Percentiles rank a stretch among this genome's conserved stretches.
Evolutionary conservation across 306 rosid species (phyloP).

Genomic region (Bauhinia variegata): DNA sequence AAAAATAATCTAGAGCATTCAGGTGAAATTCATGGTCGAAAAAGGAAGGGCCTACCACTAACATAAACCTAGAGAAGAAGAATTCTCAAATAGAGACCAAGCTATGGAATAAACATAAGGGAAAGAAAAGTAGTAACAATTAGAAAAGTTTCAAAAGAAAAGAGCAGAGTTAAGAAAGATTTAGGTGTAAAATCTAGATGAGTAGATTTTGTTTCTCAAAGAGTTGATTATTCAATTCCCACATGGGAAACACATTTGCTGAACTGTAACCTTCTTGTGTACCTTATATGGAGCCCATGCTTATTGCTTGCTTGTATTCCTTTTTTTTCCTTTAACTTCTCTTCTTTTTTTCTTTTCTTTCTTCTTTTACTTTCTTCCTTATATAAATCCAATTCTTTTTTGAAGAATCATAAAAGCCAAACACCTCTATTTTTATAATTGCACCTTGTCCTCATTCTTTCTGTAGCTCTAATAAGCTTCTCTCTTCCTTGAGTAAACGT

Average conservation of each 20-base stretch:
- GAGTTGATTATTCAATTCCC: constrained; percentile 47
- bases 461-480: constrained; percentile 39
- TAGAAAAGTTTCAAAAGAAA: constrained; percentile 5
- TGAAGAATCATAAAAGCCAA: constrained; percentile 45
- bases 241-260: constrained; percentile 73
- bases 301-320: constrained; percentile 36
- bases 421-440: constrained; percentile 41
- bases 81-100: constrained; percentile 13
- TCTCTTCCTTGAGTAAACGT: constrained; percentile 41
- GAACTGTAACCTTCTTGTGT: constrained; percentile 51
- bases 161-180: constrained; percentile 29
- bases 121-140: constrained; percentile 6
- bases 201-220: constrained; percentile 1
- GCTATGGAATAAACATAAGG: constrained; percentile 25
- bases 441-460: constrained; percentile 43
- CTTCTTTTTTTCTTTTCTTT: constrained; percentile 6
- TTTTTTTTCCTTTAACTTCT: constrained; percentile 34
- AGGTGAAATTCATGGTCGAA: constrained; percentile 39
- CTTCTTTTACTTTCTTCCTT: constrained; percentile 20
- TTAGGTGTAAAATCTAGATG: constrained; percentile 8
- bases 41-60: constrained; percentile 37
- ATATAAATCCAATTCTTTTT: constrained; percentile 25
- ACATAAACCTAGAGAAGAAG: neutral
- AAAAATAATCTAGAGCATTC: constrained; percentile 34
- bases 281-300: constrained; percentile 46